phyloP scores from a whole-genome alignment of 2,329 filamentous ascomycete species.

The Aureobasidium sp. region DNA sequence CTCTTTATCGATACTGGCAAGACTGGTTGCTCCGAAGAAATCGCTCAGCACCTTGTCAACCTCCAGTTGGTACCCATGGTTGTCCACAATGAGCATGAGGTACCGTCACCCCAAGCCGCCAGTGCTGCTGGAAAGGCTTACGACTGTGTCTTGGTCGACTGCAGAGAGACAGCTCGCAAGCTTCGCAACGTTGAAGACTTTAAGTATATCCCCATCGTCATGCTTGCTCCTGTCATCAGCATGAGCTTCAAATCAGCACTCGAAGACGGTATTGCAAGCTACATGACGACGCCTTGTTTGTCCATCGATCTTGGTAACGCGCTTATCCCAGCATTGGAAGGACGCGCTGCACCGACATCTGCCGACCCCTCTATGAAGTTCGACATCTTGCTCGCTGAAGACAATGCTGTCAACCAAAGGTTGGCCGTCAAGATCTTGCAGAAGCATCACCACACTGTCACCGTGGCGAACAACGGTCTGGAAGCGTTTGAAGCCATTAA shows the following conservation, averaged over 20 bases:
- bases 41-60: slow-evolving; percentile 68
- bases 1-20: slow-evolving; percentile 90
- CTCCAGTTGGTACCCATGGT: slow-evolving; percentile 78
- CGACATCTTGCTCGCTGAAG: slow-evolving; percentile 89
- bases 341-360: slow-evolving; percentile 80
- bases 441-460: slow-evolving; percentile 89
- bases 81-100: slow-evolving; percentile 66
- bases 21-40: slow-evolving; percentile 68
- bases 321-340: slow-evolving; percentile 91
- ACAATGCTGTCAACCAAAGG: slow-evolving; percentile 95
- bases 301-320: slow-evolving; percentile 92
- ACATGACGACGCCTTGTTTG: slow-evolving; percentile 95
- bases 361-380: slow-evolving; percentile 94
- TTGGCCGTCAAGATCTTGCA: slow-evolving; percentile 94
- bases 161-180: slow-evolving; percentile 79
- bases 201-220: slow-evolving; percentile 94
- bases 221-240: slow-evolving; percentile 80
- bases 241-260: slow-evolving; percentile 90
- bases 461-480: slow-evolving; percentile 88
- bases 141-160: slow-evolving; percentile 94
- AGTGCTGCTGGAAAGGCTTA: slow-evolving; percentile 58
- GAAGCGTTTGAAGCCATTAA: slow-evolving; percentile 92
- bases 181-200: slow-evolving; percentile 86
- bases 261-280: slow-evolving; percentile 94
- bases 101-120: slow-evolving; percentile 51